Evolutionary conservation across 2,329 filamentous ascomycete genomes (phyloP).

Genomic region (Cladosporium cucumerinum): DNA sequence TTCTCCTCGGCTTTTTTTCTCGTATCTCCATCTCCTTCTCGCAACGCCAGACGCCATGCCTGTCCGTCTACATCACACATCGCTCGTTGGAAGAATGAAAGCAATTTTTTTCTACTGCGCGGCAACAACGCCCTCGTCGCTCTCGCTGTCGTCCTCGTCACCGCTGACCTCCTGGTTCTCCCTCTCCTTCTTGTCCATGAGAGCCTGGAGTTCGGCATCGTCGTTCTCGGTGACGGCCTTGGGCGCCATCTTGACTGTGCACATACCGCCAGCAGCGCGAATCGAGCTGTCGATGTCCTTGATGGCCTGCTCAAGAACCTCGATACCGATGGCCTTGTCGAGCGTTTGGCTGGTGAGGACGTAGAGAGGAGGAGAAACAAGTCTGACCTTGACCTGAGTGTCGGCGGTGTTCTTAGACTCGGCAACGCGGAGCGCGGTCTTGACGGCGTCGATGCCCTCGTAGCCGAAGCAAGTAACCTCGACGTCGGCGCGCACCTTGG

Average conservation of each 20-base stretch:
- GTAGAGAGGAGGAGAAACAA: conserved; percentile 96
- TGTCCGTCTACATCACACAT: conserved; percentile 13
- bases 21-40: conserved; percentile 1
- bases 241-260: conserved; percentile 94
- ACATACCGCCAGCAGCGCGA: conserved; percentile 70
- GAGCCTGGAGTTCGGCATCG: conserved; percentile 89
- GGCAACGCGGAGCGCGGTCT: conserved; percentile 83
- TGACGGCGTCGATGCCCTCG: conserved; percentile 97
- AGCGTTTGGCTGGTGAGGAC: conserved; percentile 93
- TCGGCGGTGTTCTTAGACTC: conserved; percentile 90
- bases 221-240: conserved; percentile 99
- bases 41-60: conserved; percentile 16
- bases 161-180: conserved; percentile 98
- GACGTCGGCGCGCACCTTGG: conserved; percentile 95
- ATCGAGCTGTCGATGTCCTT: conserved; percentile 81
- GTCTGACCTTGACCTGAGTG: conserved; percentile 94
- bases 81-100: background rate
- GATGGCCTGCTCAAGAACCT: conserved; percentile 83
- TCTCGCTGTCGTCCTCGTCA: conserved; percentile 93
- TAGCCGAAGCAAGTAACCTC: conserved; percentile 90
- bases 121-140: conserved; percentile 77
- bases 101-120: conserved; percentile 27
- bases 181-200: conserved; percentile 98
- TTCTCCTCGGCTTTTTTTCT: background rate
- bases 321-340: conserved; percentile 85